Base-by-base conservation (phyloP, 805 yeast species). In the Geotrichum ghanense region DNA sequence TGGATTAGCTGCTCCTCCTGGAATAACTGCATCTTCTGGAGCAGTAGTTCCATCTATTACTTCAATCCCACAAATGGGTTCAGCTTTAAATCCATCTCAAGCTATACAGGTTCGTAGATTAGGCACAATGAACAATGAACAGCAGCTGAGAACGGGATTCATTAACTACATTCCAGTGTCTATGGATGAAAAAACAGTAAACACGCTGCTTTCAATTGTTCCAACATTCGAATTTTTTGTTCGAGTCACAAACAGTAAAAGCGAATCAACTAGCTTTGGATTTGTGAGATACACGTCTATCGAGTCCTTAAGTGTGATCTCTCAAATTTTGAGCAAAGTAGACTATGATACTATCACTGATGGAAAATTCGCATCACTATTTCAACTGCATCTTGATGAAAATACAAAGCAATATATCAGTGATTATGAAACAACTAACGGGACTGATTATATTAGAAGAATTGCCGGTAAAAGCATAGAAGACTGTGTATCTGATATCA, bases 81-180 rank as follows among this genome's bases (percentile, higher is more conserved):
- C 10, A 31, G 16, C 16, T 31, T n/a, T 19, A 5, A 31, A 31
- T 31, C 5, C 16, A 9, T 9, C 31, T 6, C 37, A 31, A 12
- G 14, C 37, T 31, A n/a, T 12, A n/a, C 37, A 31, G 17, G 37
- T 31, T 9, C 12, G 37, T n/a, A 31, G 37, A 31, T n/a, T 31
- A 19, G 37, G 37, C 5, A 31, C 51, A 22, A 44, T 48, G 50
- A 23, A 44, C 22, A 20, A 27, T 12, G 51, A 51, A 16, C 52
- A 53, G 17, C 55, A 51, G 45, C 42, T 50, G n/a, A 35, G 49
- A 12, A 54, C 56, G 4, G n/a, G 50, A 22, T 52, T 47, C 43
- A 43, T 53, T n/a, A 50, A 48, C 10, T 43, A 42, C 14, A 20
- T 53, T 1, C 57, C 57, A 3, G 41, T 31, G 10, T 50, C 43